phyloP scores from a whole-genome alignment of 1,139 yeast genomes.

The Sugiyamaella japonica region DNA sequence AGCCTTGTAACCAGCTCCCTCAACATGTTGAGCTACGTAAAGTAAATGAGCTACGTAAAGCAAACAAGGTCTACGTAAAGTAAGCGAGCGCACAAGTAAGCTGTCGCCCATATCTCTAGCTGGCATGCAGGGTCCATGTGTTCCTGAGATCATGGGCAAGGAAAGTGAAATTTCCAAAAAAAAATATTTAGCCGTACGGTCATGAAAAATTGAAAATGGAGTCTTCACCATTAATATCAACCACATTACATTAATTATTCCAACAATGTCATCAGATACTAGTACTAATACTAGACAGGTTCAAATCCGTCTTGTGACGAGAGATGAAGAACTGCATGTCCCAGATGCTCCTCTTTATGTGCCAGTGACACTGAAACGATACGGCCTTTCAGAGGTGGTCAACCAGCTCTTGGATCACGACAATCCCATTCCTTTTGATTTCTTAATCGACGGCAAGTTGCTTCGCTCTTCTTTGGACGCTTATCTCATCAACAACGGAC shows the following conservation, averaged over 20 bases:
- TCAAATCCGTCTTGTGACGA: slow-evolving; percentile 79
- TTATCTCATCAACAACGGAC: slow-evolving; percentile 70
- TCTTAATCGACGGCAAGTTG: slow-evolving; percentile 74
- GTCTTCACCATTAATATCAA: too few relatives aligned
- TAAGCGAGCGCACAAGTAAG: too few relatives aligned
- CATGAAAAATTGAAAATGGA: neutral
- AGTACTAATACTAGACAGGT: slow-evolving; percentile 45
- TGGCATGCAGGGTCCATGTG: slow-evolving; percentile 7
- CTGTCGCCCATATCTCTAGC: neutral
- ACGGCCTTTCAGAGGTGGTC: slow-evolving; percentile 91
- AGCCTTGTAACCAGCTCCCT: too few relatives aligned
- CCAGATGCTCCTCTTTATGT: slow-evolving; percentile 80
- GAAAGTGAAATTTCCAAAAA: slow-evolving; percentile 13
- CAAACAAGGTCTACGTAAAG: too few relatives aligned
- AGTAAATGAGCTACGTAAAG: too few relatives aligned
- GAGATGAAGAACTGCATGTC: slow-evolving; percentile 76
- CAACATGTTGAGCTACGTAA: too few relatives aligned
- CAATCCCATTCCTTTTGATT: slow-evolving; percentile 84
- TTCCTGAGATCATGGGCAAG: slow-evolving; percentile 2
- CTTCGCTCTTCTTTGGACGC: slow-evolving; percentile 65
- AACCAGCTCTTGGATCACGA: slow-evolving; percentile 72
- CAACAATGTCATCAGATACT: slow-evolving; percentile 16
- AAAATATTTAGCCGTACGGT: slow-evolving; percentile 12
- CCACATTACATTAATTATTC: too few relatives aligned
- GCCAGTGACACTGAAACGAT: slow-evolving; percentile 82